Conservation (phyloP, 768 basidiomycete genomes). For the Amanita pseudoporphyria region DNA sequence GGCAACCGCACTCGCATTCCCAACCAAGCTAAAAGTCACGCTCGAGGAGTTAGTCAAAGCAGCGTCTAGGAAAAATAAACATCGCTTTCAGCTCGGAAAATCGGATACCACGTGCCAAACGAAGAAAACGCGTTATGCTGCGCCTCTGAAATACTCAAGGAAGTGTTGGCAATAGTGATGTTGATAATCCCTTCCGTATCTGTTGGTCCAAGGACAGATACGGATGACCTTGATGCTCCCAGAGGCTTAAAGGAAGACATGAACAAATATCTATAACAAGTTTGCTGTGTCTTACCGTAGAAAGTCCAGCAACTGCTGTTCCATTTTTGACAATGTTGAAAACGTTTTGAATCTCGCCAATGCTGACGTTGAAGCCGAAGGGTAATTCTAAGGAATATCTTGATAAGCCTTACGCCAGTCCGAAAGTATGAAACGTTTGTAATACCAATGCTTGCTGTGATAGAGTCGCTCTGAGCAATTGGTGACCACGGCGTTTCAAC, state of each 20-base stretch:
- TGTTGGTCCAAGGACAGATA: slow-evolving; percentile 39
- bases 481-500: slow-evolving; percentile 48
- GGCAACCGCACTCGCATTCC: slow-evolving; percentile 50
- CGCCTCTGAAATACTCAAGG: slow-evolving; percentile 35
- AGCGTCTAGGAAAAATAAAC: slow-evolving; percentile 29
- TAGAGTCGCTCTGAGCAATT: slow-evolving; percentile 42
- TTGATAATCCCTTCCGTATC: slow-evolving; percentile 57
- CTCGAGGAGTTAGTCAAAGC: slow-evolving; percentile 40
- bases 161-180: slow-evolving; percentile 48
- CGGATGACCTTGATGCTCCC: slow-evolving; percentile 52
- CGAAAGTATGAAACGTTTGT: not conserved
- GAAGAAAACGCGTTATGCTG: slow-evolving; percentile 43
- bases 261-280: not conserved
- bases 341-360: slow-evolving; percentile 53
- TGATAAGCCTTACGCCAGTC: slow-evolving; percentile 1
- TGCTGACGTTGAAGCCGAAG: slow-evolving; percentile 55
- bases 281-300: slow-evolving; percentile 32
- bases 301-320: slow-evolving; percentile 43
- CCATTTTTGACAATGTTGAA: slow-evolving; percentile 53
- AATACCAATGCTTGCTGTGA: slow-evolving; percentile 47
- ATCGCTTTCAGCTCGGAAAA: slow-evolving; percentile 1
- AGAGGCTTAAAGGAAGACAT: slow-evolving; percentile 33
- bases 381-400: slow-evolving; percentile 41
- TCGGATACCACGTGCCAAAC: slow-evolving; percentile 38
- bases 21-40: slow-evolving; percentile 49